Percentiles rank a stretch among this genome's conserved stretches.
phyloP scores from a whole-genome alignment of 164 flowering plant genomes.

The Amborella trichopoda region DNA sequence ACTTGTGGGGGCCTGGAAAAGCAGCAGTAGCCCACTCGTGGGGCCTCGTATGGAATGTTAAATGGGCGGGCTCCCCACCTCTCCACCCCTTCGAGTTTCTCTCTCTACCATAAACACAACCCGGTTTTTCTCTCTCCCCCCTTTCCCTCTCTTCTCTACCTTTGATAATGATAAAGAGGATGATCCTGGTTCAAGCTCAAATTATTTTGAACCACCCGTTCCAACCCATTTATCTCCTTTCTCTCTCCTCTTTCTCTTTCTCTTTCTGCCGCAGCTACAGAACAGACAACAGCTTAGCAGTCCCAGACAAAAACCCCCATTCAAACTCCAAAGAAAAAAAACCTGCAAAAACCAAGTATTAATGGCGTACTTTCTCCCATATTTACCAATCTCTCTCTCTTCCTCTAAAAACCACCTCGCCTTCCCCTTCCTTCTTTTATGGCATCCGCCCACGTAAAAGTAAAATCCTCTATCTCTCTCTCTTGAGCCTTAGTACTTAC shows the following conservation, averaged over 20 bases:
- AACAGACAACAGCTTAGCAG: no score
- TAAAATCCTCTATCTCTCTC: no score
- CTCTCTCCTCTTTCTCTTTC: background rate
- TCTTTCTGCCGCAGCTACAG: background rate
- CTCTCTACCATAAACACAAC: background rate
- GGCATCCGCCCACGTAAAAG: no score
- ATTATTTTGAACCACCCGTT: background rate
- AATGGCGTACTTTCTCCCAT: no score
- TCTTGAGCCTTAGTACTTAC: no score
- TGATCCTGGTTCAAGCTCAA: slow-evolving; percentile 3
- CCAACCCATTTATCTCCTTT: background rate
- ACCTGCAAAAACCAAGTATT: no score
- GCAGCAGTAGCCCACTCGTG: slow-evolving; percentile 15
- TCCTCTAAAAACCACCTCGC: no score
- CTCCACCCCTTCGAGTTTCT: background rate
- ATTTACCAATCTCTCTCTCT: no score
- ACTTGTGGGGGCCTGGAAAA: slow-evolving; percentile 8
- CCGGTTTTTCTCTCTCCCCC: background rate
- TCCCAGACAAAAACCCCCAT: no score
- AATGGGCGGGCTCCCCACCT: background rate
- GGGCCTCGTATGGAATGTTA: slow-evolving; percentile 20
- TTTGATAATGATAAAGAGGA: slow-evolving; percentile 8
- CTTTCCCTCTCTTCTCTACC: background rate
- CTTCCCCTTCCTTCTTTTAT: no score
- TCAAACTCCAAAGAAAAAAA: no score